These are phyloP conservation scores for Pestalotiopsis sp. DNA, from an alignment of 2,329 filamentous ascomycete genomes.

Conservation along the genomic window DNA sequence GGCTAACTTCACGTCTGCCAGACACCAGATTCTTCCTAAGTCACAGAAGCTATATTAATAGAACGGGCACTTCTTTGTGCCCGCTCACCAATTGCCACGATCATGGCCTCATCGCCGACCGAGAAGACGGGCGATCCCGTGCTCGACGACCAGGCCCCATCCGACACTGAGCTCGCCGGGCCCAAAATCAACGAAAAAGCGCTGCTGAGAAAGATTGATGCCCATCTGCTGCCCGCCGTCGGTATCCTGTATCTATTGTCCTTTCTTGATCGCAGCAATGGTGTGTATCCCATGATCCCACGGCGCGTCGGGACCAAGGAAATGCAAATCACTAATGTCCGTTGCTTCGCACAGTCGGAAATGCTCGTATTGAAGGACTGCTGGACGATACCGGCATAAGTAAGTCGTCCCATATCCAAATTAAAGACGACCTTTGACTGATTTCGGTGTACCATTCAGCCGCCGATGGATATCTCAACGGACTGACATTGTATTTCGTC, in stretches of 20 bases:
- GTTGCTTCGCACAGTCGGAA: slow-evolving; percentile 42
- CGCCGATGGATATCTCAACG: slow-evolving; percentile 65
- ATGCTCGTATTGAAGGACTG: slow-evolving; percentile 59
- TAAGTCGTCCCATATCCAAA: slow-evolving; percentile 32
- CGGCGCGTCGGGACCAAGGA: neutral
- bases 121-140: slow-evolving; percentile 17
- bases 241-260: slow-evolving; percentile 57
- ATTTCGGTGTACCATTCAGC: slow-evolving; percentile 29
- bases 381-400: slow-evolving; percentile 54
- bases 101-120: slow-evolving; percentile 8
- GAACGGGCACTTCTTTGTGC: no score
- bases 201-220: slow-evolving; percentile 59
- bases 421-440: slow-evolving; percentile 18
- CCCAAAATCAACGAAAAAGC: slow-evolving; percentile 52
- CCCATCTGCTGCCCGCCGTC: slow-evolving; percentile 52
- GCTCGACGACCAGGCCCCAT: slow-evolving; percentile 16
- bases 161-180: slow-evolving; percentile 22
- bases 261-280: slow-evolving; percentile 61
- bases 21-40: no score
- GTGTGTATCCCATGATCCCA: slow-evolving; percentile 27
- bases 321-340: slow-evolving; percentile 32
- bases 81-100: neutral
- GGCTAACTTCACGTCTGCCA: no score
- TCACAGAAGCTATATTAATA: no score
- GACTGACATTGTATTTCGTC: slow-evolving; percentile 67